Base-by-base conservation (phyloP, 768 basidiomycete species). In the Mycena vitilis region DNA sequence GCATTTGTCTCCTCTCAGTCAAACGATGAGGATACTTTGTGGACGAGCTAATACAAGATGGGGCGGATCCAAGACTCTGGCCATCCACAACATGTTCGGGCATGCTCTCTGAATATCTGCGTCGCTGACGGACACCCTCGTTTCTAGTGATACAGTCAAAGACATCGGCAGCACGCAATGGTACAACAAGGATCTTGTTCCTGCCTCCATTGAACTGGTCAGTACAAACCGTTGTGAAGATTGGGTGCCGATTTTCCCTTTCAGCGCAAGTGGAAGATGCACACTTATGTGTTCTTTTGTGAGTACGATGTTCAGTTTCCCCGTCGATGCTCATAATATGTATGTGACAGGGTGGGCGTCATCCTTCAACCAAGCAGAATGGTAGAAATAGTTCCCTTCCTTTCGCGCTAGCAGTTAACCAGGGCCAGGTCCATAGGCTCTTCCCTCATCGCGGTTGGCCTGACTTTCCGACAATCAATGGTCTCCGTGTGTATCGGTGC, bases 391-490 rank as follows among this genome's bases (percentile, higher is more conserved):
- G 22, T 45, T n/a, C n/a, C 13, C n/a, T 23, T 20, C 9, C 34
- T 30, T 16, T 9, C 22, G 22, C 20, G 20, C 36, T 52, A 36
- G 25, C 23, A 30, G 25, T 30, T 34, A 36, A 56, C 37, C 20
- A 44, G 15, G 34, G 4, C 23, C 38, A 73, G 74, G 74, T 63
- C 74, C 20, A 68, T 65, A 40, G 74, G 72, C 30, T 68, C 72
- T n/a, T 72, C 74, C 44, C 71, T 75, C 22, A 65, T 75, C 36
- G 68, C 71, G 25, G 65, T 75, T 40, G 74, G 74, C 63, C 69
- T 75, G 37, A 71, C 68, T 18, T 75, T 73, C 55, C 68, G 69
- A 11, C 73, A 73, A 65, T 73, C 74, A 22, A 75, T 75, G 73
- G 64, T 60, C 40, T 66, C 71, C 4, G 73, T 70, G 49, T 71